Evolutionary conservation across 768 basidiomycete genomes (phyloP).

Genomic region (Leccinum rimulosum): DNA sequence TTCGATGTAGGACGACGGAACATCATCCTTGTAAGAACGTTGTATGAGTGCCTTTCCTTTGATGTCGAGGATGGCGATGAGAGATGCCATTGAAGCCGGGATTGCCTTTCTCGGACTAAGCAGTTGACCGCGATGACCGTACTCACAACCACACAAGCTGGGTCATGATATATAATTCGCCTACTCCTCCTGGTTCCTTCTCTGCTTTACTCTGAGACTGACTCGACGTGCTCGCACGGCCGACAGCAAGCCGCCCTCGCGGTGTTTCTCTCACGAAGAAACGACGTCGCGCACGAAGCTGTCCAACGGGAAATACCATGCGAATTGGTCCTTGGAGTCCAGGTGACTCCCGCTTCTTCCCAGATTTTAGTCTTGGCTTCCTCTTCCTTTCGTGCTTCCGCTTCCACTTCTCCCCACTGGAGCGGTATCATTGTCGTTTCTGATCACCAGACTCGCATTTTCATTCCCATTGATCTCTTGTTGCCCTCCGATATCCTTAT

Average conservation of each 20-base stretch:
- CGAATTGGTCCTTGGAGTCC: neutral
- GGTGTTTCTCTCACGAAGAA: too few species aligned
- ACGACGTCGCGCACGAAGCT: neutral
- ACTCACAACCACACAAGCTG: too few species aligned
- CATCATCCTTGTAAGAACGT: slow-evolving; percentile 94
- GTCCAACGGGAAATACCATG: neutral
- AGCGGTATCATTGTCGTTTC: neutral
- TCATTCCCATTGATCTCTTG: neutral
- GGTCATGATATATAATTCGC: too few species aligned
- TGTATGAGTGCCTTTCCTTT: slow-evolving; percentile 99
- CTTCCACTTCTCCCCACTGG: neutral
- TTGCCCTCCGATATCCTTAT: slow-evolving; percentile 14
- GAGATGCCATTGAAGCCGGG: slow-evolving; percentile 52
- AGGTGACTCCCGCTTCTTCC: slow-evolving; percentile 57
- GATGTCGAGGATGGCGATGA: slow-evolving; percentile 95
- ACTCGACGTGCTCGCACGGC: too few species aligned
- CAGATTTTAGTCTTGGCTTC: slow-evolving; percentile 38
- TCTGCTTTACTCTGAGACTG: too few species aligned
- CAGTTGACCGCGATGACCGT: too few species aligned
- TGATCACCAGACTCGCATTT: too few species aligned
- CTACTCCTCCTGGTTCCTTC: too few species aligned
- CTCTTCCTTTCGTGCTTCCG: neutral
- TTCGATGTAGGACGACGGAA: slow-evolving; percentile 84
- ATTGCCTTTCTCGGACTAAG: slow-evolving; percentile 10
- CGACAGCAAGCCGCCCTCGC: too few species aligned